Conservation (phyloP, 805 yeast species). For the Wickerhamiella parazyma region DNA sequence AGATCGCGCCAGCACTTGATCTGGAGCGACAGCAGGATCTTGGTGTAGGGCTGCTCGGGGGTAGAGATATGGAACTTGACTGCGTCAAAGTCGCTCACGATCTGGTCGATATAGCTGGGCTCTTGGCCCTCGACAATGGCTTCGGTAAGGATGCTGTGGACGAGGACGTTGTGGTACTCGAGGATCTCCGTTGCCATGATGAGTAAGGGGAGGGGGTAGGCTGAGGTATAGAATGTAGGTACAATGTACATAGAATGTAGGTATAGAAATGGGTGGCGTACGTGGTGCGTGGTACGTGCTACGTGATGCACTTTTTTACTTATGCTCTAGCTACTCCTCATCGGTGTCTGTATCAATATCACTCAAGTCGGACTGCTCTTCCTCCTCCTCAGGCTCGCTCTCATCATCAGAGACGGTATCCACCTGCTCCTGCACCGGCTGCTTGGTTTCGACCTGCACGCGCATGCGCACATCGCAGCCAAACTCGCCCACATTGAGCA, state of each 20-base stretch:
- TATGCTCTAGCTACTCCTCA: conserved; percentile 25
- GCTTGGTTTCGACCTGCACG: conserved; percentile 52
- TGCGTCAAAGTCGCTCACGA: conserved; percentile 89
- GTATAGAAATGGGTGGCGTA: no score
- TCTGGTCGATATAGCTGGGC: conserved; percentile 53
- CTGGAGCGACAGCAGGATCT: conserved; percentile 52
- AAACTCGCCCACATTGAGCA: conserved; percentile 65
- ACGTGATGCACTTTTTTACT: no score
- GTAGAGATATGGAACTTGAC: conserved; percentile 89
- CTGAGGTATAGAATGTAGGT: no score
- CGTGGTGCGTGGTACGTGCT: no score
- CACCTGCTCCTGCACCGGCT: conserved; percentile 29
- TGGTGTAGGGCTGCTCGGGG: conserved; percentile 50
- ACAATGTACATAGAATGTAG: no score
- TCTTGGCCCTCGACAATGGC: conserved; percentile 39
- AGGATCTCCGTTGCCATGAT: conserved; percentile 57
- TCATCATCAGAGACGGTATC: conserved; percentile 20
- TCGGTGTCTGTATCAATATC: conserved; percentile 56
- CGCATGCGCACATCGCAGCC: conserved; percentile 70
- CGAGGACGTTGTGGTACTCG: conserved; percentile 68
- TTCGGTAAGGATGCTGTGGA: conserved; percentile 68
- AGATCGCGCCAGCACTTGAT: conserved; percentile 71
- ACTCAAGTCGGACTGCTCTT: conserved; percentile 32
- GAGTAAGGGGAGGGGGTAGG: neutral
- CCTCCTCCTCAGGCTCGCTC: conserved; percentile 26